Conservation (phyloP, 139 green algal genomes). For the Chlamydomonas incerta region DNA sequence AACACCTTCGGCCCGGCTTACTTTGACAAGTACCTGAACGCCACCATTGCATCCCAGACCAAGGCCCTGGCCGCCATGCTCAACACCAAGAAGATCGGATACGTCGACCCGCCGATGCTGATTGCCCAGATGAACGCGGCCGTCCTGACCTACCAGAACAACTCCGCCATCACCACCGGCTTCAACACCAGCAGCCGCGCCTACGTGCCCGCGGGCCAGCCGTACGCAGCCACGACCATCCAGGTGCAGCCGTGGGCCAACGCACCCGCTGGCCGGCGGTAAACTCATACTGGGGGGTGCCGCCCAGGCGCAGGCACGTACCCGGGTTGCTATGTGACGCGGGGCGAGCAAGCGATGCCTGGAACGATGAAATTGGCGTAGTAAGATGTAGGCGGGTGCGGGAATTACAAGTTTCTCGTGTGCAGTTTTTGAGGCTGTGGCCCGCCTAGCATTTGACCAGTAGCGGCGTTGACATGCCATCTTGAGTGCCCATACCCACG, state of each 20-base stretch:
- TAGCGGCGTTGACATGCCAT: too few relatives aligned
- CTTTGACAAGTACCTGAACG: constrained; percentile 8
- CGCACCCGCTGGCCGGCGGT: too few relatives aligned
- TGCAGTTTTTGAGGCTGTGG: too few relatives aligned
- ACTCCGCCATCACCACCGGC: background rate
- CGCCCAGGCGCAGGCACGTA: too few relatives aligned
- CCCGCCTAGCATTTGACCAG: too few relatives aligned
- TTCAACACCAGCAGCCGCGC: background rate
- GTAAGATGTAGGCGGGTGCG: too few relatives aligned
- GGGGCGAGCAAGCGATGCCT: too few relatives aligned
- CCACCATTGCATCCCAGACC: background rate
- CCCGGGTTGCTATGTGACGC: too few relatives aligned
- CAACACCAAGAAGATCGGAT: constrained; percentile 5
- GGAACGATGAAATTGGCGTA: too few relatives aligned
- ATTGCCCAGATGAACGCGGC: background rate
- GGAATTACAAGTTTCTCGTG: too few relatives aligned
- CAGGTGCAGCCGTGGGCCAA: background rate
- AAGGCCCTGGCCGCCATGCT: background rate
- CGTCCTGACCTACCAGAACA: background rate
- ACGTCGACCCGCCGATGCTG: background rate
- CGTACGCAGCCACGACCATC: background rate
- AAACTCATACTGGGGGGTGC: too few relatives aligned
- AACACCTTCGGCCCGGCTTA: background rate
- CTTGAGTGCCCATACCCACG: too few relatives aligned
- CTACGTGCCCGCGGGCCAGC: background rate